Evolutionary conservation across 768 basidiomycete genomes (phyloP), one percentile per base, ranked within the genome.

Genomic region (Botryobasidium botryosum): DNA sequence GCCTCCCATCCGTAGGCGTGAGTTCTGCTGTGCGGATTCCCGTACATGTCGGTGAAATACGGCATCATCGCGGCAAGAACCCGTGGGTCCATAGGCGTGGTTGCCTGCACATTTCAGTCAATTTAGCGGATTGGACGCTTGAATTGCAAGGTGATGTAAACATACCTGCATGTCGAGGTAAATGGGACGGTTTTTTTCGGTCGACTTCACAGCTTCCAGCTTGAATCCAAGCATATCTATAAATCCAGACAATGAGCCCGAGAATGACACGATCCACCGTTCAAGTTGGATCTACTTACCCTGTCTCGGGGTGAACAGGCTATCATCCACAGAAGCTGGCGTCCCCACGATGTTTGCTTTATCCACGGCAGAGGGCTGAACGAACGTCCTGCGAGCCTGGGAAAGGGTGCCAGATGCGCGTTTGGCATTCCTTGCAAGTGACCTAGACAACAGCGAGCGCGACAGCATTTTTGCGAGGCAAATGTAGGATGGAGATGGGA

Each of bases 1-100:
- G 92, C 87, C 63, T 99, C 94, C 94, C 94, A 99, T 3, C 94
- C 94, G 60, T 97, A 99, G 1, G 94, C 88, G 62, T 99, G 94
- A 24, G 94, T 97, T 45, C 94, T 76, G 59, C 87, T 91, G 59
- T 97, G 94, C 6, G 94, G 92, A 62, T 97, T 99, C 3, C 94
- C 94, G 57, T 81, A 97, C 59, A 87, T 86, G 59, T 97, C 86
- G 4, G 90, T 92, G 52, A 91, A 64, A 62, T 74, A 96, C 0
- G 94, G 94, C 21, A 99, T 67, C 92, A 97, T 99, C 15, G 81
- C 78, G 62, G 97, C 94, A 46, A 97, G 69, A 4, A 97, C 94
- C 47, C 94, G 76, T 24, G 94, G 94, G 59, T 99, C 94, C 45
- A 94, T 77, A 17, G 94, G 94, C 21, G 94, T 97, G 2, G 94